Percentiles rank a stretch among this genome's conserved stretches.
Conservation (phyloP, 306 rosid genomes). For the Quercus agrifolia region DNA sequence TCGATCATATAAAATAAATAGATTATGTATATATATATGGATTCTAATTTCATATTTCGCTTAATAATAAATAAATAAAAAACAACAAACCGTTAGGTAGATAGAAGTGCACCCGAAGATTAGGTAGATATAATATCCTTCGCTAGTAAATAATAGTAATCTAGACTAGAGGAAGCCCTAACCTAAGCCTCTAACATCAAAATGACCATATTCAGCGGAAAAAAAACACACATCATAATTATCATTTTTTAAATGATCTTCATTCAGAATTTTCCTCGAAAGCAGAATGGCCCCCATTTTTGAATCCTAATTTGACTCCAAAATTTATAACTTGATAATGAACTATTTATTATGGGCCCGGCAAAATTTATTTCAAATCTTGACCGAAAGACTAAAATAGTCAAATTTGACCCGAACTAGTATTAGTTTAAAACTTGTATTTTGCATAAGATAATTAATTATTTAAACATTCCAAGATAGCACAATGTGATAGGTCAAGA, state of each 20-base stretch:
- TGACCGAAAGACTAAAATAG: not conserved
- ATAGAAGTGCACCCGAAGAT: no score
- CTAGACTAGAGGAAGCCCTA: not conserved
- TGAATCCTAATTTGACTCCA: constrained; percentile 5
- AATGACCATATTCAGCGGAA: not conserved
- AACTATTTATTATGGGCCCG: no score
- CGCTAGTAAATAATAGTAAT: not conserved
- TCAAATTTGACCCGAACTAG: not conserved
- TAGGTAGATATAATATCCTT: not conserved
- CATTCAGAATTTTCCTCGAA: not conserved
- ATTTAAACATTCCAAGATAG: not conserved
- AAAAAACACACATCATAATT: not conserved
- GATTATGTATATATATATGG: no score
- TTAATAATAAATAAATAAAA: no score
- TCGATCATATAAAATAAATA: no score
- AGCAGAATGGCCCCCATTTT: not conserved
- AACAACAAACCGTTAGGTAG: no score
- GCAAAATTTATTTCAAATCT: not conserved
- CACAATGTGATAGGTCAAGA: not conserved
- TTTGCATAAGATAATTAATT: not conserved
- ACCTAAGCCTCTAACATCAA: not conserved
- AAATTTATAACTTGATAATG: not conserved
- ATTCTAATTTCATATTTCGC: no score
- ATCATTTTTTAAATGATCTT: no score
- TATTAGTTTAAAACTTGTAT: not conserved